phyloP scores from a whole-genome alignment of 139 green algal species.

The Haematococcus sp. region DNA sequence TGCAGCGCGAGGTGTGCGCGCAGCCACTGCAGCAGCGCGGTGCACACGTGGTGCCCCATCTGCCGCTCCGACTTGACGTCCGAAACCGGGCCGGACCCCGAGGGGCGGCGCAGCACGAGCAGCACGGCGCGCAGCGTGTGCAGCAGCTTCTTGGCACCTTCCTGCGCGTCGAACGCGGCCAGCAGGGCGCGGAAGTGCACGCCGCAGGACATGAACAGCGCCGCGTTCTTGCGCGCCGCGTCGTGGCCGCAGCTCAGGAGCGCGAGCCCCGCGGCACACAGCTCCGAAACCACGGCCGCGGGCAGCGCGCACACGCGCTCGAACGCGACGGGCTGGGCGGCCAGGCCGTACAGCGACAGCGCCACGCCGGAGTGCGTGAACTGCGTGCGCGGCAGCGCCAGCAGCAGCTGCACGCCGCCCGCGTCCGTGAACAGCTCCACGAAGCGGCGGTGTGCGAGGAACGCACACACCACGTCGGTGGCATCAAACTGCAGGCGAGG shows the following conservation, averaged over 20 bases:
- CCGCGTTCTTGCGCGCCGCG: constrained; percentile 46
- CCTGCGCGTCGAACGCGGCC: constrained; percentile 52
- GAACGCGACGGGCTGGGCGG: constrained; percentile 52
- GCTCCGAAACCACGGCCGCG: background rate
- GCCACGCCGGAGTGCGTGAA: constrained; percentile 40
- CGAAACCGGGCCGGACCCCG: background rate
- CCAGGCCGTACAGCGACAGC: constrained; percentile 35
- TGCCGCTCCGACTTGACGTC: background rate
- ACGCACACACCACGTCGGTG: constrained; percentile 50
- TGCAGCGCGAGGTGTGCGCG: constrained; percentile 55
- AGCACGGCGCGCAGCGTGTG: constrained; percentile 43
- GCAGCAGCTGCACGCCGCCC: constrained; percentile 57
- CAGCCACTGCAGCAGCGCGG: constrained; percentile 63
- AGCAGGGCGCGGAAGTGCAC: constrained; percentile 58
- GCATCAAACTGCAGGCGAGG: constrained; percentile 31
- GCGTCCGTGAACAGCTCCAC: constrained; percentile 59
- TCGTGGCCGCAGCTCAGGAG: constrained; percentile 53
- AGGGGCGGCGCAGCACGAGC: constrained; percentile 16
- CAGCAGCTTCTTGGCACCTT: constrained; percentile 43
- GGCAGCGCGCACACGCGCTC: constrained; percentile 57
- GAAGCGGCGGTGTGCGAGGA: constrained; percentile 66
- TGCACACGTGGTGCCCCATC: constrained; percentile 48
- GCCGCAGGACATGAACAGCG: constrained; percentile 53
- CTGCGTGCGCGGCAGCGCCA: constrained; percentile 48
- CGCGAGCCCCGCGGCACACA: constrained; percentile 34